Base-by-base conservation (phyloP, 768 basidiomycete species). In the Phylloporus arenicola region DNA sequence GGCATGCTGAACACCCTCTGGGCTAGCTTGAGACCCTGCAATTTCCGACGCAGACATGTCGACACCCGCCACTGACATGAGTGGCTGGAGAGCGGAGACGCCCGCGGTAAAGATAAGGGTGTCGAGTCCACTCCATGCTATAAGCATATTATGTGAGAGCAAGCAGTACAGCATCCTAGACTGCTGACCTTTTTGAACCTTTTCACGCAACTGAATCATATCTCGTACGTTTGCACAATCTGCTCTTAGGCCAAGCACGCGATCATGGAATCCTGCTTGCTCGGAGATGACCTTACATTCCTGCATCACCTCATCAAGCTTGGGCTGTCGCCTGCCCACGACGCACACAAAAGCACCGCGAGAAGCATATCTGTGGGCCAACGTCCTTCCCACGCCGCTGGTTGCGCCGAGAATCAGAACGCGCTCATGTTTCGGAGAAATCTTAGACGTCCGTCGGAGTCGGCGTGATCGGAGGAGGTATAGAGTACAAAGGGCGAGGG, bases 321-420 rank as follows among this genome's bases (percentile, higher is more conserved):
- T 73, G 1, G 67, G 68, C 35, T 69, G 67, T 48, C 88, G 71
- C 27, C 92, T 75, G 1, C 86, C 89, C 7, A 91, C 83, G 14
- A 93, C 59, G 60, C 86, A 92, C 7, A 87, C 77, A 45, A 72
- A 72, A 7, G 88, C 88, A 7, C 91, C 91, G n/a, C 88, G 74
- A 47, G 71, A 63, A 5, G 87, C 83, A 57, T 94, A 94, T 54
- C 76, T 70, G 12, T 75, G 70, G 1, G 90, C 89, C 39, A 94
- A 70, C 4, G 77, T 72, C 38, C 78, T 75, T 1, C 93, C 93
- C 22, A 95, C 82, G 0, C 93, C 93, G 42, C 84, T 84, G 2
- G 88, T 86, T 1, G 86, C 91, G 6, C 93, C 93, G 7, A 96
- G 65, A 43, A 96, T 72, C 2, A 96, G 64, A 6, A 93, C 85